These are phyloP conservation scores for Macroventuria anomochaeta DNA, from an alignment of 2,329 filamentous ascomycete genomes.

Conservation along the genomic window DNA sequence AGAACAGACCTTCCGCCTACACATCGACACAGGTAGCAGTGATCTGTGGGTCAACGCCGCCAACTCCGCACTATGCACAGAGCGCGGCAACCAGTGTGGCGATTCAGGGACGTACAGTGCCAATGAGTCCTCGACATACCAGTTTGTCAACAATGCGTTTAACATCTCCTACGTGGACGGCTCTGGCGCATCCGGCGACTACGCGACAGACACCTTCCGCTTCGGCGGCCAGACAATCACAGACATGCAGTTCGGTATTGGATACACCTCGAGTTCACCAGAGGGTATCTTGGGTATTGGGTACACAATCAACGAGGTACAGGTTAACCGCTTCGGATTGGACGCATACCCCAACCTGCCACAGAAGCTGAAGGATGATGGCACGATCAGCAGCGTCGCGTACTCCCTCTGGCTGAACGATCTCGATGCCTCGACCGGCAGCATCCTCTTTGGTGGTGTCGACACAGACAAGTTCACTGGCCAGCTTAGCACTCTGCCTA, in stretches of 20 bases:
- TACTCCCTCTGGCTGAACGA: slow-evolving; percentile 73
- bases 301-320: slow-evolving; percentile 79
- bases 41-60: slow-evolving; percentile 72
- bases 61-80: slow-evolving; percentile 65
- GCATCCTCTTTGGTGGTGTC: slow-evolving; percentile 80
- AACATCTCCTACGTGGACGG: slow-evolving; percentile 90
- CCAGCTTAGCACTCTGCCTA: slow-evolving; percentile 65
- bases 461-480: slow-evolving; percentile 77
- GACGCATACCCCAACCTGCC: slow-evolving; percentile 66
- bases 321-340: slow-evolving; percentile 63
- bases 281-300: slow-evolving; percentile 87
- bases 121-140: slow-evolving; percentile 77
- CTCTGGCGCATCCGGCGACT: slow-evolving; percentile 77
- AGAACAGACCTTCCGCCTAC: slow-evolving; percentile 60
- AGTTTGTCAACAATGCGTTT: slow-evolving; percentile 76
- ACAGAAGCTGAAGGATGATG: slow-evolving; percentile 67
- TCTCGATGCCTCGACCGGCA: slow-evolving; percentile 68
- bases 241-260: slow-evolving; percentile 74
- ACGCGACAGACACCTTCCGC: slow-evolving; percentile 74
- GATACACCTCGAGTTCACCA: slow-evolving; percentile 64
- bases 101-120: slow-evolving; percentile 71
- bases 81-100: slow-evolving; percentile 60
- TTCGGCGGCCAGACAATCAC: slow-evolving; percentile 63
- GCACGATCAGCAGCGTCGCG: slow-evolving; percentile 66
- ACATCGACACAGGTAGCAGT: slow-evolving; percentile 68